A percentile compares a stretch with the other conserved stretches of the same genome.
Conservation (phyloP, 331 rosid species). For the Pyrus hybrid region DNA sequence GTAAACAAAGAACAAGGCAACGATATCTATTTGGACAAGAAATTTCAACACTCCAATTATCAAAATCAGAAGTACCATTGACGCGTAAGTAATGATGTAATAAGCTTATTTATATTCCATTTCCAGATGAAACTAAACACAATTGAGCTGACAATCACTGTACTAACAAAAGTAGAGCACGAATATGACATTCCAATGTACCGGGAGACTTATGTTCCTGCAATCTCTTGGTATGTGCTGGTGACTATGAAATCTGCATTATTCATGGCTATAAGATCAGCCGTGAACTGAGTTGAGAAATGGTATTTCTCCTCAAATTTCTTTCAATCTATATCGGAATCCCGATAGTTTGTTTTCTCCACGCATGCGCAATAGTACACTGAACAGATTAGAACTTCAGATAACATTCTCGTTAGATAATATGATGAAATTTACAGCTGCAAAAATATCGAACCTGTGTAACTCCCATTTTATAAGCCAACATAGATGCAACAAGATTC, state of each 20-base stretch:
- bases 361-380: conserved; percentile 29
- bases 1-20: not conserved
- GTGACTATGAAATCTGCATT: conserved; percentile 32
- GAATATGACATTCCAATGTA: not conserved
- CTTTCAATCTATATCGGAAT: conserved; percentile 29
- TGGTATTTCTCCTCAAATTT: conserved; percentile 25
- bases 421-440: not conserved
- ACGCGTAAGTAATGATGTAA: not conserved
- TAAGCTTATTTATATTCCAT: not conserved
- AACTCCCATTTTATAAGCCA: conserved; percentile 85
- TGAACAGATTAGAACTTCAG: conserved; percentile 3
- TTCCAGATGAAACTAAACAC: not conserved
- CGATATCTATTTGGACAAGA: not conserved
- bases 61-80: not conserved
- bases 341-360: conserved; percentile 34
- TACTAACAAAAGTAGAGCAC: not conserved
- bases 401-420: not conserved
- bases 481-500: conserved; percentile 81
- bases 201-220: conserved; percentile 22
- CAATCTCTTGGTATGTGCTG: conserved; percentile 37
- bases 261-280: conserved; percentile 31
- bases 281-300: conserved; percentile 29
- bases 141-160: not conserved
- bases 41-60: not conserved
- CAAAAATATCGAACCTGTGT: conserved; percentile 45